phyloP scores from a whole-genome alignment of 2,329 filamentous ascomycete species.

The Ceratocystis huliohia region DNA sequence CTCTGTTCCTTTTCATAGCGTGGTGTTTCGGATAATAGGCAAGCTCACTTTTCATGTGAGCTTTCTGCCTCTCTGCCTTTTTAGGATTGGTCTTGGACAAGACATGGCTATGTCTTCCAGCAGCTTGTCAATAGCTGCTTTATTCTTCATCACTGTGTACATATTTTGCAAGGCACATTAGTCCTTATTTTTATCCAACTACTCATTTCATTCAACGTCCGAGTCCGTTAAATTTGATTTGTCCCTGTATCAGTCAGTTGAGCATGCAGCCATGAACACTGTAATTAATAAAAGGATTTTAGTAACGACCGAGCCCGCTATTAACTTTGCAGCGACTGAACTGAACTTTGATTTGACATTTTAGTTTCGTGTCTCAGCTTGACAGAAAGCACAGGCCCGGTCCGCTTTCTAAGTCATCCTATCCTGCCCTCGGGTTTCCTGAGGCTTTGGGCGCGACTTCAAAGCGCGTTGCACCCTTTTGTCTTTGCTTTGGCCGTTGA shows the following conservation, averaged over 20 bases:
- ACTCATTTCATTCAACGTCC: neutral
- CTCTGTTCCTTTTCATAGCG: conserved; percentile 14
- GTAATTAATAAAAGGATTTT: neutral
- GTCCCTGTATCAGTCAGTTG: neutral
- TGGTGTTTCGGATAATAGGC: conserved; percentile 1
- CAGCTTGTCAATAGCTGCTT: neutral
- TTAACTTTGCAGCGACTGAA: neutral
- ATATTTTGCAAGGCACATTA: neutral
- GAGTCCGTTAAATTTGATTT: neutral
- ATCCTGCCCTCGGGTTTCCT: neutral
- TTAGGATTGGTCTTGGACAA: neutral
- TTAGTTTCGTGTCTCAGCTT: neutral
- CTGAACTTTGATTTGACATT: neutral
- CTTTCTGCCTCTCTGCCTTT: neutral
- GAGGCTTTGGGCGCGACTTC: neutral
- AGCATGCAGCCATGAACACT: neutral
- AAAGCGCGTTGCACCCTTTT: neutral
- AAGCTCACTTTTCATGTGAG: neutral
- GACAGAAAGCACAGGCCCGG: conserved; percentile 7
- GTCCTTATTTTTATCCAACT: neutral
- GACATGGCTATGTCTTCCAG: neutral
- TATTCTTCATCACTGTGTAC: conserved; percentile 2
- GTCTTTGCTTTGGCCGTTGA: neutral
- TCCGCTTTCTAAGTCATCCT: neutral
- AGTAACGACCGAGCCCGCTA: neutral